phyloP scores from a whole-genome alignment of 176 grass and related monocot genomes.

The Musa troglodytarum region DNA sequence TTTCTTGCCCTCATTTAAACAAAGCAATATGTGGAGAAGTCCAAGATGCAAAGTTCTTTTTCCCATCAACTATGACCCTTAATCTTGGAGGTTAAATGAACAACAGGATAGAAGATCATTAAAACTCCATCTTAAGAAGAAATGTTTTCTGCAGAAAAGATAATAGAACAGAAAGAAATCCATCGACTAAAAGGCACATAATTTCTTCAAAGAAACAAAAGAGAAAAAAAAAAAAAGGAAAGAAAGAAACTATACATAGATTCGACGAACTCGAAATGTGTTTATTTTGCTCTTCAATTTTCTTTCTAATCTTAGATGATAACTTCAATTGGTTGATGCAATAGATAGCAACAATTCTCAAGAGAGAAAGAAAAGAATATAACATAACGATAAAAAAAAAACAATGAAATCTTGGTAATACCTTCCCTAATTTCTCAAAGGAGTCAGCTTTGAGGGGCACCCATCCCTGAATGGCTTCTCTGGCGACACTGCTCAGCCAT shows the following conservation, averaged over 20 bases:
- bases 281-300: background rate
- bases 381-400: background rate
- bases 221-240: background rate
- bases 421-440: conserved; percentile 82
- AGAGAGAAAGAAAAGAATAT: background rate
- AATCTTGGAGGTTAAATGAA: background rate
- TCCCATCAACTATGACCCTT: background rate
- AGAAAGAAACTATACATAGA: background rate
- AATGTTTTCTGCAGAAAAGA: background rate
- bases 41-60: background rate
- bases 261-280: background rate
- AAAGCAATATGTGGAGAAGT: background rate
- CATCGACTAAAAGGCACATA: background rate
- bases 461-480: conserved; percentile 86
- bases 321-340: background rate
- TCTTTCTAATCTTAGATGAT: background rate
- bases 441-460: conserved; percentile 58
- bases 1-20: background rate
- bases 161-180: background rate
- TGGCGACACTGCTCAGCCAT: conserved; percentile 79
- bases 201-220: background rate
- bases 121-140: background rate
- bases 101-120: background rate
- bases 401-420: background rate
- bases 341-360: background rate